Conservation (phyloP, 1,139 yeast genomes). For the Geotrichum candidum region DNA sequence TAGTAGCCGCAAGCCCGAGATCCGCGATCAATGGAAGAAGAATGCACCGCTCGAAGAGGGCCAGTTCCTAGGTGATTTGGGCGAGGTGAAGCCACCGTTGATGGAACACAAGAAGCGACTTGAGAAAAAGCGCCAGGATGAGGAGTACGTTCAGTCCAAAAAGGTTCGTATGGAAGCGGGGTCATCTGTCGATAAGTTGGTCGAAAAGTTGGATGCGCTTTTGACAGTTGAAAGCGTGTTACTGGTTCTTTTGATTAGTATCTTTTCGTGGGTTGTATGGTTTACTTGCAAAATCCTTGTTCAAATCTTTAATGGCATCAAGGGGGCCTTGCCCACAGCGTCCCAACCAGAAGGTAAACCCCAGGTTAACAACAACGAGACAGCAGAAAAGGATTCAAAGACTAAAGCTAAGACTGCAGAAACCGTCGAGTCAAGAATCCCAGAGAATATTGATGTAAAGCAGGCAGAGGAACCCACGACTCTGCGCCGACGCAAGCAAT, state of each 20-base stretch:
- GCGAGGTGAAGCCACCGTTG: constrained; percentile 4
- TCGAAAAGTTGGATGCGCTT: not conserved
- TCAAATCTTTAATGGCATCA: not conserved
- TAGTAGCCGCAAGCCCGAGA: constrained; percentile 25
- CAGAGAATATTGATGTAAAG: not conserved
- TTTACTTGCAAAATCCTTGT: not conserved
- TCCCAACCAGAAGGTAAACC: not conserved
- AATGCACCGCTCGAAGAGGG: constrained; percentile 18
- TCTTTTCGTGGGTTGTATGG: not conserved
- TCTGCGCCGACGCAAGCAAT: not conserved
- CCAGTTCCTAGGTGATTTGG: constrained; percentile 3
- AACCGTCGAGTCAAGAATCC: not conserved
- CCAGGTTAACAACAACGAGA: not conserved
- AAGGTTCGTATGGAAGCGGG: not conserved
- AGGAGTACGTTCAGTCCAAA: not conserved
- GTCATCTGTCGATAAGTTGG: not conserved
- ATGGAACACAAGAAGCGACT: not conserved
- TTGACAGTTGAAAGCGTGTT: not conserved
- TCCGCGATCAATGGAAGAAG: constrained; percentile 25
- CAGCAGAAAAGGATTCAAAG: not conserved
- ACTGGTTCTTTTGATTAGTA: not conserved
- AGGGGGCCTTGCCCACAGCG: not conserved
- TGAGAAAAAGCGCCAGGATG: not conserved
- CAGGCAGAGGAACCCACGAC: not conserved
- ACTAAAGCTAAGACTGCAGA: not conserved